phyloP scores from a whole-genome alignment of 148 eudicot species.

The Silene conica region DNA sequence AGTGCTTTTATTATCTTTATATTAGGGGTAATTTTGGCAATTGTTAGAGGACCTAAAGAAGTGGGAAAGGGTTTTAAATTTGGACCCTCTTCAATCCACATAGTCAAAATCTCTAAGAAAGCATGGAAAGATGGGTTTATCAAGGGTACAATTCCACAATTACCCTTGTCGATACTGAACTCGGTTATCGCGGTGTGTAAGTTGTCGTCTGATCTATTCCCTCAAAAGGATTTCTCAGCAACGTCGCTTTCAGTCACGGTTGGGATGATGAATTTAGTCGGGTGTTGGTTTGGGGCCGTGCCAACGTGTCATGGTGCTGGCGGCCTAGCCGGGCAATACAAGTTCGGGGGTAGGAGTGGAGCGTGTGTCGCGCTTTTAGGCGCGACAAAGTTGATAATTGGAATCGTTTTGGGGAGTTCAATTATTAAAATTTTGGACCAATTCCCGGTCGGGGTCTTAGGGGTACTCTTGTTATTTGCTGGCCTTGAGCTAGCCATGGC shows the following conservation, averaged over 20 bases:
- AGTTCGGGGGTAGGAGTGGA: constrained; percentile 83
- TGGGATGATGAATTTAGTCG: constrained; percentile 43
- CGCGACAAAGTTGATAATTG: constrained; percentile 48
- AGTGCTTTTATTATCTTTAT: constrained; percentile 69
- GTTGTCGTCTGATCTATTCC: constrained; percentile 65
- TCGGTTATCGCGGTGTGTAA: constrained; percentile 80
- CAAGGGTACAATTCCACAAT: too few species aligned
- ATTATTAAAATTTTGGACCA: constrained; percentile 52
- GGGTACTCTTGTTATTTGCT: constrained; percentile 39
- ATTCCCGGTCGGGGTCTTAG: constrained; percentile 76
- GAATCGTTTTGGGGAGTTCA: constrained; percentile 65
- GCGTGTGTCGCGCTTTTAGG: constrained; percentile 77
- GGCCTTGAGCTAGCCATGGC: constrained; percentile 30
- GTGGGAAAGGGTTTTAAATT: constrained; percentile 50
- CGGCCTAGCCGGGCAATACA: too few species aligned
- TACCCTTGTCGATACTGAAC: constrained; percentile 21
- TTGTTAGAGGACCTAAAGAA: constrained; percentile 51
- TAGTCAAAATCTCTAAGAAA: constrained; percentile 47
- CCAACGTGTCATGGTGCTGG: constrained; percentile 68
- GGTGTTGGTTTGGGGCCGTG: constrained; percentile 71
- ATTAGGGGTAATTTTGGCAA: constrained; percentile 55
- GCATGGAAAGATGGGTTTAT: constrained; percentile 43
- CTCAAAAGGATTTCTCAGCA: constrained; percentile 44
- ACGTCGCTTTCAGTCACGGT: constrained; percentile 64
- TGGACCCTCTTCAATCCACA: constrained; percentile 50